Evolutionary conservation across 2,329 filamentous ascomycete species (phyloP), one percentile per base, ranked within the genome.

Genomic region (Cytospora chrysosperma): DNA sequence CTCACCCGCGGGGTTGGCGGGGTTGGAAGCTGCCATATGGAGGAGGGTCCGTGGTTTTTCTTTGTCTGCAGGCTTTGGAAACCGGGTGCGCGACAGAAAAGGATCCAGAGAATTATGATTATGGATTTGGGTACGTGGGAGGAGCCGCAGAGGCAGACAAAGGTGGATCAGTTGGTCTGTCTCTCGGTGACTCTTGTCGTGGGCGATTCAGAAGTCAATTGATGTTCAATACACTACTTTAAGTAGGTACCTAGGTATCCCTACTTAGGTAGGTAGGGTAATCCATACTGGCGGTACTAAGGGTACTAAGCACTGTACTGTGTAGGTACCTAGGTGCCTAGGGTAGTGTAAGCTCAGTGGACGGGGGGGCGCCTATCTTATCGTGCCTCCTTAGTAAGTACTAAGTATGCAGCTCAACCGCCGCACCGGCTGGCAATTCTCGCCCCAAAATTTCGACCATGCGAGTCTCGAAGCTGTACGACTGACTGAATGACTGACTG

Each of bases 401-500:
- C n/a, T n/a, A n/a, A n/a, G n/a, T n/a, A n/a, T n/a, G n/a, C n/a
- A 47, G 43, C 43, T 21, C 4, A 24, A 24, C 43, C 27, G 5
- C 15, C 28, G 28, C 7, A 10, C 58, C 24, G 37, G 32, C 32
- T 13, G 21, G 47, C 34, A n/a, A 34, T 55, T 13, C n/a, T n/a
- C 27, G 54, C 28, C 59, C 63, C 47, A 55, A 62, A 65, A 59
- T 65, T 65, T 65, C 55, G 34, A 58, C 56, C 27, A 32, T 47
- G n/a, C 43, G 10, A 47, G 28, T n/a, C n/a, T n/a, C n/a, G n/a
- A 5, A 43, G 40, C 40, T 43, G 40, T n/a, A 21, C 21, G 19
- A 43, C 4, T 37, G 12, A 17, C 4, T 34, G 32, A 7, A 12
- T 34, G 32, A 34, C 10, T n/a, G n/a, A n/a, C n/a, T n/a, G n/a